Percentiles rank a stretch among this genome's conserved stretches.
Conservation (phyloP, 2,329 filamentous ascomycete genomes). For the Ceratocystis huliohia region DNA sequence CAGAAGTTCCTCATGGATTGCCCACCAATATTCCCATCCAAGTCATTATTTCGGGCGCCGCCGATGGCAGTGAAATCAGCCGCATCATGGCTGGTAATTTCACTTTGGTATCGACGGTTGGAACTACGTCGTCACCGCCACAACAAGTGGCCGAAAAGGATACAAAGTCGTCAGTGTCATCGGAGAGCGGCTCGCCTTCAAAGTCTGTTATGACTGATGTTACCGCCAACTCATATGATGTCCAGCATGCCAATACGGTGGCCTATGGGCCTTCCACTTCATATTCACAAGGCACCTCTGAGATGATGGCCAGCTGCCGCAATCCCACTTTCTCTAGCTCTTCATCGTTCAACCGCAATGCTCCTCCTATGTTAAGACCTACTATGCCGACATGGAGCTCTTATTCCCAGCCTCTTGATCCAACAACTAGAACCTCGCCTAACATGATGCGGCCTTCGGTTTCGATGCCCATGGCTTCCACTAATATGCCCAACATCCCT, state of each 20-base stretch:
- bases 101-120: not conserved
- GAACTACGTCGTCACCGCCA: not conserved
- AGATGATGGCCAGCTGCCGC: slow-evolving; percentile 45
- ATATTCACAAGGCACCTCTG: slow-evolving; percentile 35
- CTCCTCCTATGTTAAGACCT: slow-evolving; percentile 30
- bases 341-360: slow-evolving; percentile 30
- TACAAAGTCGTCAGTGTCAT: slow-evolving; percentile 31
- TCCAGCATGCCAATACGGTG: not conserved
- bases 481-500: slow-evolving; percentile 37
- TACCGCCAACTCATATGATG: slow-evolving; percentile 2
- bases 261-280: slow-evolving; percentile 22
- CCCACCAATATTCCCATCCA: slow-evolving; percentile 32
- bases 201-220: slow-evolving; percentile 28
- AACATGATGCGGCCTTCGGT: slow-evolving; percentile 25
- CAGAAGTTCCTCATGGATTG: slow-evolving; percentile 52
- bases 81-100: slow-evolving; percentile 34
- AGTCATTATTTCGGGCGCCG: slow-evolving; percentile 39
- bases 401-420: slow-evolving; percentile 33
- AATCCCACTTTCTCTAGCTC: slow-evolving; percentile 40
- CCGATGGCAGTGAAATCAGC: slow-evolving; percentile 40
- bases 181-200: slow-evolving; percentile 32
- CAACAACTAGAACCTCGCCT: slow-evolving; percentile 30
- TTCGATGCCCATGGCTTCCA: slow-evolving; percentile 34
- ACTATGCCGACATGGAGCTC: slow-evolving; percentile 33
- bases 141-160: slow-evolving; percentile 24